Conservation (phyloP, 345 rosid species). For the Boechera divaricarpa region DNA sequence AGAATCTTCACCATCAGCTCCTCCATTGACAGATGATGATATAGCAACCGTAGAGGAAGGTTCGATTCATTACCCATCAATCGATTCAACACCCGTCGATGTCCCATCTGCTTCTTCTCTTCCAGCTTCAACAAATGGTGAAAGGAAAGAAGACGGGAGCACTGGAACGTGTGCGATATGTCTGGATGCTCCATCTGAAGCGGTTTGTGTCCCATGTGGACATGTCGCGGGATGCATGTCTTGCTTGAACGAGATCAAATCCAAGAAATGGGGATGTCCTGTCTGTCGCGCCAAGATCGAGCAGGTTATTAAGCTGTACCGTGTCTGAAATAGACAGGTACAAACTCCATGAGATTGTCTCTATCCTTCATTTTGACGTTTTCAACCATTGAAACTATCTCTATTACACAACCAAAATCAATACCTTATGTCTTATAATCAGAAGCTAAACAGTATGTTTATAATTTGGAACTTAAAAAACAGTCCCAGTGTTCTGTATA, state of each 20-base stretch:
- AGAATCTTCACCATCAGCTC: conserved; percentile 67
- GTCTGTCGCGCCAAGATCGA: conserved; percentile 89
- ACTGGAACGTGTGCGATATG: conserved; percentile 72
- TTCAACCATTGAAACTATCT: conserved; percentile 38
- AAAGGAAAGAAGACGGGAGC: conserved; percentile 56
- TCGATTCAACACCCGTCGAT: conserved; percentile 67
- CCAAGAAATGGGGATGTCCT: conserved; percentile 94
- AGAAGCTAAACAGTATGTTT: conserved; percentile 10
- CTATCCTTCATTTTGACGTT: conserved; percentile 18
- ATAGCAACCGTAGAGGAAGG: conserved; percentile 53
- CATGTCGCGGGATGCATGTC: conserved; percentile 98
- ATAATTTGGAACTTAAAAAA: background rate
- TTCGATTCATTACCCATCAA: conserved; percentile 79
- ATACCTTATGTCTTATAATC: background rate
- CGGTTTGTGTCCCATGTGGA: conserved; percentile 97
- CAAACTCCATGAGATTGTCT: conserved; percentile 14
- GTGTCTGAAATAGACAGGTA: conserved; percentile 56
- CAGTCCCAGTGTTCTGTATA: conserved; percentile 24
- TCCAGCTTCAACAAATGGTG: conserved; percentile 44
- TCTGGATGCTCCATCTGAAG: conserved; percentile 93
- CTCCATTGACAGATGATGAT: conserved; percentile 55
- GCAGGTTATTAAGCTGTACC: conserved; percentile 78
- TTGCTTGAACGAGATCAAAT: conserved; percentile 80
- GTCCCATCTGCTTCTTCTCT: conserved; percentile 37
- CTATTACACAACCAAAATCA: background rate